Evolutionary conservation across 805 yeast species (phyloP), one percentile per base, ranked within the genome.

Genomic region (Ogataea methylovora): DNA sequence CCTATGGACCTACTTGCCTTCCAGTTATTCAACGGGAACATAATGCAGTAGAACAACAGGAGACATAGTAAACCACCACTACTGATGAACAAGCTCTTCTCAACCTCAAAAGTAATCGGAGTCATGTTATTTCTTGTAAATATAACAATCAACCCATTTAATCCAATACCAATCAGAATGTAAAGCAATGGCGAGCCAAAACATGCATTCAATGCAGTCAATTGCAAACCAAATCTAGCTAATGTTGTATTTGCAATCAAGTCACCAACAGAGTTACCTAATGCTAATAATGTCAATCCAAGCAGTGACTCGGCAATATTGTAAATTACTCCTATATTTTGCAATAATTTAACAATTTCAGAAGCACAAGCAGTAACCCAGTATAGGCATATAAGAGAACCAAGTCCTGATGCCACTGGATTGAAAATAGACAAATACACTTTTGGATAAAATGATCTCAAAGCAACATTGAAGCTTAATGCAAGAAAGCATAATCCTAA

Each of bases 261-360:
- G 42, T 73, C 79, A 19, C 73, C 75, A 23, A 71, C 52, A 4
- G 75, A 71, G 40, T 72, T 73, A 23, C 73, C 69, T 18, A 71
- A 43, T 4, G 77, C 64, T 36, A 73, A 60, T 2, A 71, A 54
- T 2, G 73, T 52, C 20, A 71, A 49, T 2, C 79, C 79, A 33
- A 73, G 46, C 10, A 69, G 36, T 21, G 71, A 68, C 39, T 73
- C 77, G 12, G 65, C 57, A 4, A 73, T 56, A 15, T 50, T 41
- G 48, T 68, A 60, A 17, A 72, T 54, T 6, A 61, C 38, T 1
- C 75, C 79, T 22, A 65, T 44, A 41, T 69, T 69, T 39, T 67
- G 68, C 26, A 73, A 34, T 2, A 59, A 29, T 10, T 24, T 35
- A 19, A 61, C 54, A 6, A 60, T 40, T 10, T 49, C 49, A 4